A percentile compares a stretch with the other conserved stretches of the same genome.
Conservation (phyloP, 2,329 filamentous ascomycete genomes). For the Tetracladium maxilliforme region DNA sequence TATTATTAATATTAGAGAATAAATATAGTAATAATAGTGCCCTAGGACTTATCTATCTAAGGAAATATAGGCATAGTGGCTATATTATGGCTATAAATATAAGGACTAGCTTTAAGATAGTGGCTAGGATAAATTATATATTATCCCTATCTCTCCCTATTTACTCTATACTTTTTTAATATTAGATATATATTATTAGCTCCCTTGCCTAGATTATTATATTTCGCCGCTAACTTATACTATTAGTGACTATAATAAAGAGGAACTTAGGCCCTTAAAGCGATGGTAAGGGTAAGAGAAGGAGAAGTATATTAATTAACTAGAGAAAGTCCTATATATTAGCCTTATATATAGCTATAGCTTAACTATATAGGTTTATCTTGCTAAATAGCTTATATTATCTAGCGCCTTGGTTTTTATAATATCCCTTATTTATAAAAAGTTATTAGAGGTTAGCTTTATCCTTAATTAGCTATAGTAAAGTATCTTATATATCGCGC, state of each 20-base stretch:
- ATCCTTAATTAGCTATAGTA: constrained; percentile 2
- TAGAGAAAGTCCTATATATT: constrained; percentile 4
- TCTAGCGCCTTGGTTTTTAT: no score
- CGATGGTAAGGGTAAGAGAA: constrained; percentile 2
- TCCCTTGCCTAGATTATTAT: constrained; percentile 5
- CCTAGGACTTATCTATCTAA: constrained; percentile 1
- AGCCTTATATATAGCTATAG: constrained; percentile 5
- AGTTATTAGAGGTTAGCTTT: constrained; percentile 3
- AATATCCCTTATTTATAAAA: constrained; percentile 4
- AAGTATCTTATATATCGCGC: constrained; percentile 1
- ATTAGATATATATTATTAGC: constrained; percentile 5
- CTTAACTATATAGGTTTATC: constrained; percentile 1
- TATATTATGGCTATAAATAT: constrained; percentile 4
- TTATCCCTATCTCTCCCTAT: constrained; percentile 6
- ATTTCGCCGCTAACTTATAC: not conserved
- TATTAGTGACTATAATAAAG: constrained; percentile 5
- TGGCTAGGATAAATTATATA: constrained; percentile 4
- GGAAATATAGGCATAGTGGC: constrained; percentile 3
- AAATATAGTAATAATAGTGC: constrained; percentile 5
- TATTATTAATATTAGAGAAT: no score
- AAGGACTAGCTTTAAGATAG: constrained; percentile 6
- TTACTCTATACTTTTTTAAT: constrained; percentile 6
- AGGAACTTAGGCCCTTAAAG: constrained; percentile 4
- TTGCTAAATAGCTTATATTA: constrained; percentile 2
- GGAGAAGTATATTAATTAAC: constrained; percentile 2